These are phyloP conservation scores for Yarrowia sp. DNA, from an alignment of 805 yeast species.

Conservation along the genomic window DNA sequence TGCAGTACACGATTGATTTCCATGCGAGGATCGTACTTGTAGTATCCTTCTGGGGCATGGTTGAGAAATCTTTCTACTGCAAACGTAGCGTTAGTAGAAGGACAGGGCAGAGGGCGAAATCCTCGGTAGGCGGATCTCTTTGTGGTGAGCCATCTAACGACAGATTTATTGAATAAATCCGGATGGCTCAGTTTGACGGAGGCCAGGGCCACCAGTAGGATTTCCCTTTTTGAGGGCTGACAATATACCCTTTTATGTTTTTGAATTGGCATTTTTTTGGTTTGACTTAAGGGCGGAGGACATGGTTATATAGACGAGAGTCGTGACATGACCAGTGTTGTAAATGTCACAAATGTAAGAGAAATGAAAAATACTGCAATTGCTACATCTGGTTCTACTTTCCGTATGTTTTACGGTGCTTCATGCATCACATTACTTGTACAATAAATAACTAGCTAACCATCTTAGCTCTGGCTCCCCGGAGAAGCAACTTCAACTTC, in stretches of 20 bases:
- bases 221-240: background rate
- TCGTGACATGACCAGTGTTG: background rate
- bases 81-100: background rate
- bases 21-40: background rate
- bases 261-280: background rate
- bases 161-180: background rate
- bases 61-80: background rate
- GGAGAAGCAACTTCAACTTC: constrained; percentile 13
- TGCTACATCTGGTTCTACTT: too few relatives aligned
- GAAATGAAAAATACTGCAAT: too few relatives aligned
- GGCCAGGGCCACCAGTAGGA: background rate
- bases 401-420: too few relatives aligned
- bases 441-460: background rate
- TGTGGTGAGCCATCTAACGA: background rate
- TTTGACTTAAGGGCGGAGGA: too few relatives aligned
- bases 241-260: background rate
- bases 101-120: background rate
- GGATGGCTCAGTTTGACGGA: background rate
- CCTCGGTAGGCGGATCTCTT: background rate
- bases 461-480: constrained; percentile 17
- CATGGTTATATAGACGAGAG: background rate
- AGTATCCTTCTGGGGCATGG: background rate
- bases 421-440: too few relatives aligned
- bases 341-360: too few relatives aligned
- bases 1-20: background rate